Evolutionary conservation across 176 grass and related monocot species (phyloP).

Genomic region (Zoysia pacifica): DNA sequence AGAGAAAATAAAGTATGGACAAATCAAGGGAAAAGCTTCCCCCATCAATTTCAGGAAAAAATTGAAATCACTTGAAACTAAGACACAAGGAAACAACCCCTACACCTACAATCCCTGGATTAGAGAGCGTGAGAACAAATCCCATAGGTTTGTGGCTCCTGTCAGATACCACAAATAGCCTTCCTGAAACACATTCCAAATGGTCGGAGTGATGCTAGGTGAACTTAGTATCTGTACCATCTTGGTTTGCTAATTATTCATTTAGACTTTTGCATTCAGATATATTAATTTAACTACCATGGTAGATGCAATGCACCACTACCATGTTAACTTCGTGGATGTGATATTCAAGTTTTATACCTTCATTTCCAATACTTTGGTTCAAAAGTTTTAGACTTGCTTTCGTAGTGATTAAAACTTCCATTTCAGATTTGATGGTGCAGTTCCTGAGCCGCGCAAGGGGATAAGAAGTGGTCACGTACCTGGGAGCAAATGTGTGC

Average conservation of each 20-base stretch:
- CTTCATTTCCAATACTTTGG: slow-evolving; percentile 1
- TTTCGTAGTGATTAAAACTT: slow-evolving; percentile 40
- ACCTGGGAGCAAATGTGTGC: slow-evolving; percentile 93
- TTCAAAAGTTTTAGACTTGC: neutral
- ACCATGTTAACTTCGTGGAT: neutral
- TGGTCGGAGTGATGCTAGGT: no score
- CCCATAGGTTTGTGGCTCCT: no score
- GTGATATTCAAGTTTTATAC: slow-evolving; percentile 9
- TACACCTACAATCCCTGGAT: no score
- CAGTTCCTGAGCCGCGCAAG: slow-evolving; percentile 84
- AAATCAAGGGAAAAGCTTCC: no score
- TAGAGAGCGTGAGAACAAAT: no score
- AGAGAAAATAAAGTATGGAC: no score
- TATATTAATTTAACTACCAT: neutral
- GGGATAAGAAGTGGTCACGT: slow-evolving; percentile 89
- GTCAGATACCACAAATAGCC: no score
- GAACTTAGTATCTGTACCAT: neutral
- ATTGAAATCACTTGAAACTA: no score
- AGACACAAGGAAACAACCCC: no score
- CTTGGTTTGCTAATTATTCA: neutral
- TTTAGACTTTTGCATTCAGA: slow-evolving; percentile 6
- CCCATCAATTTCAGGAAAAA: no score
- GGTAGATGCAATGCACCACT: neutral
- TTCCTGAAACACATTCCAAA: no score
- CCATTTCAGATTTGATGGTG: slow-evolving; percentile 81